Evolutionary conservation across 208 protist species (phyloP).

Genomic region (Acanthamoeba sp.): DNA sequence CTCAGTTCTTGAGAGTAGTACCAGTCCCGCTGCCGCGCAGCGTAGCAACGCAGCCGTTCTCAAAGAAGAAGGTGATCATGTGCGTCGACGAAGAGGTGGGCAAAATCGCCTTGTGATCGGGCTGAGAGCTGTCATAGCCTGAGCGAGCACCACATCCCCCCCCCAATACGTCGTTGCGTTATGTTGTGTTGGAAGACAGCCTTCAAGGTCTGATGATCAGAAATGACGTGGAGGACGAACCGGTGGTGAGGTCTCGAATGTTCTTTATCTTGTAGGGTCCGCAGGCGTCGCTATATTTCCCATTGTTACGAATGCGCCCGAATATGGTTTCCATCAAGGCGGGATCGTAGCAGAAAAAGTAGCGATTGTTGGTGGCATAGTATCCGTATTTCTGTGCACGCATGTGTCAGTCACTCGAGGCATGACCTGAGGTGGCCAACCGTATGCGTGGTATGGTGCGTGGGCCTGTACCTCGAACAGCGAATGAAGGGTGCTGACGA

Average conservation of each 20-base stretch:
- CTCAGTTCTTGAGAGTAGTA: background rate
- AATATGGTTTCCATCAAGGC: conserved; percentile 92
- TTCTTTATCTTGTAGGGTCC: conserved; percentile 80
- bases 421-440: too few relatives aligned
- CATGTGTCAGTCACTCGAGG: background rate
- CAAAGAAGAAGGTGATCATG: conserved; percentile 97
- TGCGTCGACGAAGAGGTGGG: conserved; percentile 90
- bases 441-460: too few relatives aligned
- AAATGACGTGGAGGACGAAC: conserved; percentile 45
- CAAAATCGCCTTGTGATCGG: conserved; percentile 89
- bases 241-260: conserved; percentile 94
- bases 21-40: conserved; percentile 96
- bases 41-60: conserved; percentile 94
- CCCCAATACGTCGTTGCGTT: too few relatives aligned
- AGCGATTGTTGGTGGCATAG: conserved; percentile 83
- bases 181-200: too few relatives aligned
- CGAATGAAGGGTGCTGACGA: conserved; percentile 39
- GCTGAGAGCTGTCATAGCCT: conserved; percentile 71
- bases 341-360: conserved; percentile 94
- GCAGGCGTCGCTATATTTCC: conserved; percentile 76
- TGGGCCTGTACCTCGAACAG: background rate
- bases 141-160: background rate
- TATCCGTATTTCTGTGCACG: conserved; percentile 65
- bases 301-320: conserved; percentile 87
- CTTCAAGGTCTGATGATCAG: background rate